These are phyloP conservation scores for Pseudoturritis turrita DNA, from an alignment of 345 rosid species.

Conservation along the genomic window DNA sequence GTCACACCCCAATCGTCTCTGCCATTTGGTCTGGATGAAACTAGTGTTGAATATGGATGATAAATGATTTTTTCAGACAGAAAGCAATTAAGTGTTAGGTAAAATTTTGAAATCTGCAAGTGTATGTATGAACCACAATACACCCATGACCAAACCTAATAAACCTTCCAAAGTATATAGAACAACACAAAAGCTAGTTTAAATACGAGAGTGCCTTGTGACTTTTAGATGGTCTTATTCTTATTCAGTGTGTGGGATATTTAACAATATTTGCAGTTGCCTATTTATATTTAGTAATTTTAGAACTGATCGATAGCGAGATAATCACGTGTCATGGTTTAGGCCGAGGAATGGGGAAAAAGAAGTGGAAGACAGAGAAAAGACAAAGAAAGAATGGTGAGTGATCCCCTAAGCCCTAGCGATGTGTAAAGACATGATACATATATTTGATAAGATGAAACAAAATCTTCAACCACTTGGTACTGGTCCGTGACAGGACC, in stretches of 20 bases:
- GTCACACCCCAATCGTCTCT: background rate
- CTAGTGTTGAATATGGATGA: background rate
- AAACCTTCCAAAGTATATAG: background rate
- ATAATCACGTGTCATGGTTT: background rate
- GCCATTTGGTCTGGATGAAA: background rate
- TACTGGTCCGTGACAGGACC: constrained; percentile 2
- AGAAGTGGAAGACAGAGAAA: background rate
- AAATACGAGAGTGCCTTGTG: background rate
- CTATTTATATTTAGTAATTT: background rate
- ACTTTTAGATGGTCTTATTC: background rate
- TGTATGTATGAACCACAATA: background rate
- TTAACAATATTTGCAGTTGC: background rate
- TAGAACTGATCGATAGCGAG: background rate
- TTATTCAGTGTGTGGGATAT: background rate
- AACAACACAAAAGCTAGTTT: background rate
- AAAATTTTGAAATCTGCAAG: background rate
- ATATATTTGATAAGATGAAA: background rate
- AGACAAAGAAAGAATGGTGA: background rate
- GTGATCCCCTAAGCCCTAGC: constrained; percentile 3
- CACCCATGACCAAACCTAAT: background rate
- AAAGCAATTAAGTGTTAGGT: background rate
- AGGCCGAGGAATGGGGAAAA: background rate
- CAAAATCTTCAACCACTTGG: constrained; percentile 1
- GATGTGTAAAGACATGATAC: background rate
- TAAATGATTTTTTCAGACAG: background rate